Conservation (phyloP, 2,329 filamentous ascomycete species). For the Parafenestella ontariensis region DNA sequence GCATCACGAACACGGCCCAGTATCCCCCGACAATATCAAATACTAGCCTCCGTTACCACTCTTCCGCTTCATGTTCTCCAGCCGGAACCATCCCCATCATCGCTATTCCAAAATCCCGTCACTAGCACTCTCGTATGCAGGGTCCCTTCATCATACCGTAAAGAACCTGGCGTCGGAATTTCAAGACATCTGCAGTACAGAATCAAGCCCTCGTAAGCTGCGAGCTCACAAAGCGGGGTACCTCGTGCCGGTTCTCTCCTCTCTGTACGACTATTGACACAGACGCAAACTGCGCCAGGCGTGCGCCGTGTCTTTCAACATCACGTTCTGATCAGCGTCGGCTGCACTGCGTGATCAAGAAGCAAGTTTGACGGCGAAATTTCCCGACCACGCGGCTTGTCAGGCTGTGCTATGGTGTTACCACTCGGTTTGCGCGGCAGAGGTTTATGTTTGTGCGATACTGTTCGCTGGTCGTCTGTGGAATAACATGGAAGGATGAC, state of each 20-base stretch:
- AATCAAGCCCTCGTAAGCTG: conserved; percentile 4
- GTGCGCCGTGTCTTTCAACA: conserved; percentile 8
- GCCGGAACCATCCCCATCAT: background rate
- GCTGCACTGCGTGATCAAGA: conserved; percentile 13
- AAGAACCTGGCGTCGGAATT: background rate
- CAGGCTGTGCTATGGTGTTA: conserved; percentile 4
- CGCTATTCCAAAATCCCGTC: background rate
- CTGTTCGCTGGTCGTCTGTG: background rate
- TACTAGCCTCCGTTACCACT: background rate
- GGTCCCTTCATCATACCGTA: background rate
- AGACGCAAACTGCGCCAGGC: conserved; percentile 4
- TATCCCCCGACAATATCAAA: conserved; percentile 9
- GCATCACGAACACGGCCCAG: conserved; percentile 12
- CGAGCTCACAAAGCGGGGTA: conserved; percentile 11
- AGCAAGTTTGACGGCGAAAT: background rate
- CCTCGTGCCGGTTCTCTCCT: conserved; percentile 1
- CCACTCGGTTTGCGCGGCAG: conserved; percentile 2
- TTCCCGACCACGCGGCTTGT: conserved; percentile 10
- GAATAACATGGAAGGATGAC: background rate
- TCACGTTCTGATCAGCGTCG: conserved; percentile 16
- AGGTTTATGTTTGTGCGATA: background rate
- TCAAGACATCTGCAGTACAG: background rate
- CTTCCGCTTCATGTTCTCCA: conserved; percentile 1
- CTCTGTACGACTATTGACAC: conserved; percentile 16
- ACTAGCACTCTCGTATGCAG: background rate